Evolutionary conservation across 176 grass and related monocot genomes (phyloP), one percentile per base, ranked within the genome.

Genomic region (Alloteropsis semialata): DNA sequence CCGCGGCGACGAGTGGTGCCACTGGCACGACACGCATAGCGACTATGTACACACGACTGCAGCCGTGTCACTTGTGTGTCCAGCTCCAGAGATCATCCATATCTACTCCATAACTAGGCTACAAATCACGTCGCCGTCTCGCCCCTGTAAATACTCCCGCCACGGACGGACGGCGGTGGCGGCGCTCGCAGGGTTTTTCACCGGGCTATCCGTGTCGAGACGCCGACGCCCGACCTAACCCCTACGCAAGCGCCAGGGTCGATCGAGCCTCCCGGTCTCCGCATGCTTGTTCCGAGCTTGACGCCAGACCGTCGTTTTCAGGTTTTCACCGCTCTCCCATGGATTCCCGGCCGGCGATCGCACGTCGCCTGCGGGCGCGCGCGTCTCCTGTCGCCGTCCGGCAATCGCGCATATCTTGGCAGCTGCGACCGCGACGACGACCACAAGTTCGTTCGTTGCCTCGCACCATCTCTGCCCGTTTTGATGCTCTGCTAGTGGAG

Each of bases 181-280:
- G 21, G 29, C 10, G 65, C 10, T n/a, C n/a, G n/a, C n/a, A n/a
- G 43, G 13, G 14, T 44, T 70, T 78, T 59, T 4, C 22, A 11
- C 34, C 7, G 17, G 60, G 50, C 8, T 3, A 32, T 81, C 76
- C 41, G 13, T 17, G 65, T 49, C 78, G 5, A 2, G 78, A 82
- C 65, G 72, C 11, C 45, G 88, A 86, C 10, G 74, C 37, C n/a
- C 15, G 73, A 73, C 88, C 78, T 48, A 86, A 72, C n/a, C 6
- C 53, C 53, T 25, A 50, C 42, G 1, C 8, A 19, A 19, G 32
- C 38, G 55, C 55, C 11, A 25, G n/a, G n/a, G n/a, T n/a, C n/a
- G n/a, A n/a, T n/a, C n/a, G n/a, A n/a, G n/a, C n/a, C n/a, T 53
- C 39, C 6, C 36, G 29, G 16, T 10, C 49, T 53, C 5, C 18